Base-by-base conservation (phyloP, 148 eudicot species). In the Vaccinium myrtillus region DNA sequence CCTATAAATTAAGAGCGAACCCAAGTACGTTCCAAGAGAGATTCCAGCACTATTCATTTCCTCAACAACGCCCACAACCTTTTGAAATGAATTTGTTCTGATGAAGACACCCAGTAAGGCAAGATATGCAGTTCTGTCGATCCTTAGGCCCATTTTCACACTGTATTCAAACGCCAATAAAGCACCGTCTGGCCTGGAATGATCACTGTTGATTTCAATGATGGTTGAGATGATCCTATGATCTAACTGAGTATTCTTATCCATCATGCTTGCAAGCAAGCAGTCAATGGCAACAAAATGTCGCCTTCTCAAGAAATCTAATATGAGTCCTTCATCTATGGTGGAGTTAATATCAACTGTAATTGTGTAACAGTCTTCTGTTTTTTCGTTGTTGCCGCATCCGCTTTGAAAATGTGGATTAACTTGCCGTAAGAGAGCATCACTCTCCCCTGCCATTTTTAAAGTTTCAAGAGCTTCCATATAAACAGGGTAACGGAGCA, bases 401-500 rank as follows among this genome's bases (percentile, higher is more conserved):
- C 87, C 83, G 46, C 55, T 10, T 77, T 80, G 86, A 32, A 94
- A 88, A 90, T 94, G 98, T 80, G 89, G 94, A 89, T 95, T 90
- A 75, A 93, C 97, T 87, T 90, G 87, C 86, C 83, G 89, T 48
- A 95, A 93, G 83, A 95, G 95, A 25, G 16, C 70, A 84, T 84
- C 88, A 84, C 88, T 86, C 88, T 94, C 93, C 63, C 92, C 94
- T 67, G 89, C 91, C 83, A 71, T 83, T 84, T 81, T 87, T 49
- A 95, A 87, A 81, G 91, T 56, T 86, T 92, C 90, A 77, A 85
- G 87, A 49, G 97, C 97, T 83, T 82, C 87, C 63, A 90, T 76
- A 89, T 86, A 95, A 55, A 94, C 80, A 65, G 95, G 90, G 49
- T 91, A 88, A 1, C 95, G 94, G 43, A 95, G 95, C 76, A 94